A percentile compares a stretch with the other conserved stretches of the same genome.
These are phyloP conservation scores for Fistulina hepatica DNA, from an alignment of 1,284 basidiomycete genomes.

Conservation along the genomic window DNA sequence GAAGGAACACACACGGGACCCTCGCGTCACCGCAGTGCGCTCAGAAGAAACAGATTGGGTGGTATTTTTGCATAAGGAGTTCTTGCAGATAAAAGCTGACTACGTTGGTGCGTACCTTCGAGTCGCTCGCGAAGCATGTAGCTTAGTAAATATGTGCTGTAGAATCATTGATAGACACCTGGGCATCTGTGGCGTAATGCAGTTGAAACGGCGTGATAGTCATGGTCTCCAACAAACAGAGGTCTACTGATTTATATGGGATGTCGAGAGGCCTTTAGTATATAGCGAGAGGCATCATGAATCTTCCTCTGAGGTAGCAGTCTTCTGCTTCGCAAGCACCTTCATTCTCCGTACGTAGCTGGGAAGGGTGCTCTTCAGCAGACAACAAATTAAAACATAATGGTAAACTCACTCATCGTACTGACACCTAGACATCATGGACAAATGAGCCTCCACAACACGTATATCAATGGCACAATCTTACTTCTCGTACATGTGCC, in stretches of 20 bases:
- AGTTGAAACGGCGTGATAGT: too few relatives aligned
- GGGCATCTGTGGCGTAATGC: too few relatives aligned
- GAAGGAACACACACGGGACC: neutral
- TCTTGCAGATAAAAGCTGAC: neutral
- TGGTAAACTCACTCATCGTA: slow-evolving; percentile 70
- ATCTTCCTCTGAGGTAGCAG: slow-evolving; percentile 46
- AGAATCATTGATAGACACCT: too few relatives aligned
- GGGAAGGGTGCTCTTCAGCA: slow-evolving; percentile 10
- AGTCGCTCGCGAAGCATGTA: too few relatives aligned
- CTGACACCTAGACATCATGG: slow-evolving; percentile 52
- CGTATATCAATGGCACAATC: slow-evolving; percentile 11
- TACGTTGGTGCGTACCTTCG: neutral
- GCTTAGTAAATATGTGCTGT: too few relatives aligned
- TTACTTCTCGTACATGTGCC: slow-evolving; percentile 35
- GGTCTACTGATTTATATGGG: too few relatives aligned
- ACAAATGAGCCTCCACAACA: neutral
- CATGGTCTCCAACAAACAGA: too few relatives aligned
- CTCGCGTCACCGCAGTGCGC: neutral
- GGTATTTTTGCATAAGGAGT: neutral
- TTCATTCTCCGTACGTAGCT: slow-evolving; percentile 83
- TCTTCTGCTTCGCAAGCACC: slow-evolving; percentile 62
- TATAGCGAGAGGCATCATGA: too few relatives aligned
- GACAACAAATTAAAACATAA: slow-evolving; percentile 8
- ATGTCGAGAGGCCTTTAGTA: too few relatives aligned
- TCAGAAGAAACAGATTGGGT: neutral